Evolutionary conservation across 179 eudicot genomes (phyloP).

Genomic region (Actinidia chinensis): DNA sequence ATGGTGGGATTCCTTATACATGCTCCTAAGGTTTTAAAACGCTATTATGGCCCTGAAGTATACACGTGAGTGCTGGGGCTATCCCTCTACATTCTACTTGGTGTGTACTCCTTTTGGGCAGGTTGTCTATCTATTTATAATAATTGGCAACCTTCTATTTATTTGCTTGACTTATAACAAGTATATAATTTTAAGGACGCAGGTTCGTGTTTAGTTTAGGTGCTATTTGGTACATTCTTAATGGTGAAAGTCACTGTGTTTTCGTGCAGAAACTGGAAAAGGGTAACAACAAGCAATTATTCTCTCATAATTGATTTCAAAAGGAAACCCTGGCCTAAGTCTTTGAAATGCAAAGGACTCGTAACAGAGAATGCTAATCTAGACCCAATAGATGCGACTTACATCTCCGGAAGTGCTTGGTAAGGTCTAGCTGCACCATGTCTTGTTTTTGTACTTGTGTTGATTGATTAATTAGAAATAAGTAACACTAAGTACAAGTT

Average conservation of each 20-base stretch:
- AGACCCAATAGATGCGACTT: constrained; percentile 66
- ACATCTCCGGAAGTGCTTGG: constrained; percentile 82
- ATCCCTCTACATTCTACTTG: constrained; percentile 53
- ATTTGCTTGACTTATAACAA: neutral
- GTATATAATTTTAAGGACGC: neutral
- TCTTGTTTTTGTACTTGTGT: neutral
- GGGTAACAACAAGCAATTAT: constrained; percentile 91
- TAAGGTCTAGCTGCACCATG: constrained; percentile 18
- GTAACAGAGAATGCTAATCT: constrained; percentile 75
- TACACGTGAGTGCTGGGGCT: constrained; percentile 24
- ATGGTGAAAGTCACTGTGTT: neutral
- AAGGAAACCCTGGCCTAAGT: constrained; percentile 91
- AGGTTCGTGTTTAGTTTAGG: neutral
- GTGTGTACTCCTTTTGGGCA: constrained; percentile 92
- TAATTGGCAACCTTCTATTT: neutral
- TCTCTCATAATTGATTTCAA: constrained; percentile 71
- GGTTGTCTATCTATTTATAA: constrained; percentile 30
- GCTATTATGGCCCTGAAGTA: constrained; percentile 32
- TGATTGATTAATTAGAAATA: neutral
- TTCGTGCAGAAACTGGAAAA: constrained; percentile 70
- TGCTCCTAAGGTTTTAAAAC: constrained; percentile 86
- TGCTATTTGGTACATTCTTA: no score
- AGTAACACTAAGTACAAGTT: neutral
- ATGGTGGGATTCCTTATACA: constrained; percentile 89
- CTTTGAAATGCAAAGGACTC: constrained; percentile 88